Evolutionary conservation across 495 filamentous ascomycete genomes (phyloP).

Genomic region (Mytilinidion resinicola): DNA sequence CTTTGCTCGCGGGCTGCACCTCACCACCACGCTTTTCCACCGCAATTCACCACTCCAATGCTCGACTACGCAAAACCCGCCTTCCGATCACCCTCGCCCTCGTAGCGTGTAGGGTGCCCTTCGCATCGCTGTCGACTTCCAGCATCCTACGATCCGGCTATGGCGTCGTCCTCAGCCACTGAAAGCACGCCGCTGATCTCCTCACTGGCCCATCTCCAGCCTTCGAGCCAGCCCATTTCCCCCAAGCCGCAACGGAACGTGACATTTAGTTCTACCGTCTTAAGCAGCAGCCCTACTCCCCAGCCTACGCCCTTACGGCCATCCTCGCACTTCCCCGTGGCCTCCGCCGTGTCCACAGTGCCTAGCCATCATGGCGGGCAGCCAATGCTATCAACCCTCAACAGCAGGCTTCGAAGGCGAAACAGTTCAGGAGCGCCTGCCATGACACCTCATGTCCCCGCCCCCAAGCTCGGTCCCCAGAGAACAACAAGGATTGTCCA

Average conservation of each 20-base stretch:
- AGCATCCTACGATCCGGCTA: neutral
- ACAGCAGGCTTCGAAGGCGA: conserved; percentile 76
- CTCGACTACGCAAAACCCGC: no score
- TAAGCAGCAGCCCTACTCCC: conserved; percentile 40
- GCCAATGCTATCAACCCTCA: conserved; percentile 71
- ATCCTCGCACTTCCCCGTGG: conserved; percentile 28
- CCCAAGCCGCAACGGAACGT: conserved; percentile 48
- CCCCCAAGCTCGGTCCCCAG: conserved; percentile 84
- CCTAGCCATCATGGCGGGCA: conserved; percentile 41
- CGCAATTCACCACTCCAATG: no score
- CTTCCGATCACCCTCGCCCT: no score
- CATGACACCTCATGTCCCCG: conserved; percentile 39
- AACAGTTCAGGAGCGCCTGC: conserved; percentile 71
- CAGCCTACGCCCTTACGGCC: conserved; percentile 39
- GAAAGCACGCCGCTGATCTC: conserved; percentile 31
- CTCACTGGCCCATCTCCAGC: conserved; percentile 15
- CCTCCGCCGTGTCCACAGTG: conserved; percentile 5
- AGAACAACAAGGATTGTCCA: conserved; percentile 90
- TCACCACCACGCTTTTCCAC: no score
- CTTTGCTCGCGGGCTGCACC: no score
- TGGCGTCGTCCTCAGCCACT: conserved; percentile 20
- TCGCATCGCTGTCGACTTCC: neutral
- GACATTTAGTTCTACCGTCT: conserved; percentile 65
- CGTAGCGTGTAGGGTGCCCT: no score
- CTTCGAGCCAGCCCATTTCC: conserved; percentile 14